Conservation (phyloP, 257 asterid genomes). For the Solanum piurae region DNA sequence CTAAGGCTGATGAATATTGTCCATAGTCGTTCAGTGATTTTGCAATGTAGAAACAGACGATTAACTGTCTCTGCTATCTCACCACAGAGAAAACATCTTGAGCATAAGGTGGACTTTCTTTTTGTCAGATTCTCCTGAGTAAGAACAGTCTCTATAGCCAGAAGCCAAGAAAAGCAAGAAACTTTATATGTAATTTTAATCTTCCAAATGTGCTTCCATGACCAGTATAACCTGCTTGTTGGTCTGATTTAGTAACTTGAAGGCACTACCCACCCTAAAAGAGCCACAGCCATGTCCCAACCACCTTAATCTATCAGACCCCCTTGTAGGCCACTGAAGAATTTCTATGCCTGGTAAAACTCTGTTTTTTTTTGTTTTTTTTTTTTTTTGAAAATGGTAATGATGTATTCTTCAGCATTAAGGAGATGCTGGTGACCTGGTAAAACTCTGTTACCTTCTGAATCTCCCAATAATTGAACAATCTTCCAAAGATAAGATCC, state of each 20-base stretch:
- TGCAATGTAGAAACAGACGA: neutral
- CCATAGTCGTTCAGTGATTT: neutral
- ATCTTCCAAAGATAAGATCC: neutral
- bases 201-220: neutral
- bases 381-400: too few relatives aligned
- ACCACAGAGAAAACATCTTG: neutral
- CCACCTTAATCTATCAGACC: neutral
- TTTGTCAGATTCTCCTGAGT: neutral
- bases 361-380: neutral
- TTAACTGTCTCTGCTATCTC: neutral
- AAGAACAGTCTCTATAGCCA: neutral
- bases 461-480: neutral
- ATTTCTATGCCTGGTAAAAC: neutral
- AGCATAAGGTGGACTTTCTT: neutral
- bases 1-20: neutral
- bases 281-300: neutral
- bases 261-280: neutral
- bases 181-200: neutral
- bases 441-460: neutral
- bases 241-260: neutral
- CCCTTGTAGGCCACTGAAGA: neutral
- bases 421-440: neutral
- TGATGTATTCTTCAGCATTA: too few relatives aligned
- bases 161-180: neutral
- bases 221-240: neutral